Evolutionary conservation across 2,329 filamentous ascomycete genomes (phyloP).

Genomic region (Hypoxylon sp.): DNA sequence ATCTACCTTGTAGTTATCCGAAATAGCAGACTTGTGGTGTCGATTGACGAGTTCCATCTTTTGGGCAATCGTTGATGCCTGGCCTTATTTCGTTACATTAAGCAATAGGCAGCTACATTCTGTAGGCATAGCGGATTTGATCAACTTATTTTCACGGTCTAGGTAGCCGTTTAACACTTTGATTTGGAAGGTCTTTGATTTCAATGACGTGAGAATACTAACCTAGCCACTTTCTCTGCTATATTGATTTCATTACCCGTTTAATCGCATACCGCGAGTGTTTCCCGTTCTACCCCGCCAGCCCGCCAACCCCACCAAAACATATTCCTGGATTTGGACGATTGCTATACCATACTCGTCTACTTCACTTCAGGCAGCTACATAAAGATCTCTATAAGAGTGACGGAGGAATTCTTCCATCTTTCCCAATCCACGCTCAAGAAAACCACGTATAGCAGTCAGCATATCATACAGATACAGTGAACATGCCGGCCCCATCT

Average conservation of each 20-base stretch:
- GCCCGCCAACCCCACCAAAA: constrained; percentile 57
- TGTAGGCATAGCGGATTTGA: not conserved
- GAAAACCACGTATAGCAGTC: not conserved
- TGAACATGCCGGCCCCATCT: constrained; percentile 77
- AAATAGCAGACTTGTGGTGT: constrained; percentile 30
- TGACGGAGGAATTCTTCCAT: not conserved
- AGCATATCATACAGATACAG: constrained; percentile 8
- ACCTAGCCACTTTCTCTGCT: not conserved
- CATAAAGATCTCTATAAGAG: constrained; percentile 29
- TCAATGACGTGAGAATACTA: too few species aligned
- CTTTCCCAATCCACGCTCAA: not conserved
- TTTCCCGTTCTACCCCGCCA: constrained; percentile 52
- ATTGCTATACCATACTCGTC: not conserved
- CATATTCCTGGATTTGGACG: constrained; percentile 39
- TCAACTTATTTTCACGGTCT: too few species aligned
- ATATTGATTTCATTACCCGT: not conserved
- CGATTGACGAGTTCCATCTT: constrained; percentile 19
- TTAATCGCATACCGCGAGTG: constrained; percentile 35
- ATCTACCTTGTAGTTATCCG: too few species aligned
- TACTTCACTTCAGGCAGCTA: constrained; percentile 42
- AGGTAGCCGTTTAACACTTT: too few species aligned
- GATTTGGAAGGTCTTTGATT: too few species aligned
- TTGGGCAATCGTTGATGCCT: not conserved
- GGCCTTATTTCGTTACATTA: not conserved
- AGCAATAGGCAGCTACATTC: not conserved